Base-by-base conservation (phyloP, 1,284 basidiomycete genomes). In the Peniophora sp. region DNA sequence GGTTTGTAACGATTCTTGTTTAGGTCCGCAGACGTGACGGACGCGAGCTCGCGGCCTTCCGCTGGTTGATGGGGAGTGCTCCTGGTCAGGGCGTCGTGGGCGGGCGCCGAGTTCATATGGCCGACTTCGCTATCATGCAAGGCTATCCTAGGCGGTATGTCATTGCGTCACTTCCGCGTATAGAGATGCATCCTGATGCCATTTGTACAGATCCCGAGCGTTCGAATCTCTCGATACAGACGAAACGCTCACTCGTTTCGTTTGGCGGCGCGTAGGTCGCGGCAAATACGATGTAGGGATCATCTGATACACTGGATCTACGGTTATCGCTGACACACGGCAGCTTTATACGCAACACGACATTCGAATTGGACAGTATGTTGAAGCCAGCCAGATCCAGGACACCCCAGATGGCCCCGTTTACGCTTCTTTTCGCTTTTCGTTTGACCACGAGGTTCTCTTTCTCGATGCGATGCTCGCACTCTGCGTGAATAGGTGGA, bases 401-500 rank as follows among this genome's bases (percentile, higher is more conserved):
- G 27, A 32, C n/a, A 80, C 27, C 27, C 72, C 74, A 0, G 73
- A 85, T 36, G 85, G 85, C 0, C 75, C 27, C 47, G 72, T 78
- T 27, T 77, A 84, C 61, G 86, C 77, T 11, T 69, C 75, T 53
- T 62, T 88, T 51, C 73, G 78, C 54, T 86, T 83, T 63, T 74
- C 65, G 49, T 87, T 87, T 62, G 72, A 69, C 41, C 70, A 84
- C 50, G 78, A 79, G 52, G 58, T 67, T 36, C 74, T 88, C 48
- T 65, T 89, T 55, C 70, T 84, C 16, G 77, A 86, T 62, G 72
- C 75, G 6, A 67, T 88, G 52, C 65, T 89, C 38, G 73, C 87
- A 9, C 70, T 89, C 48, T 79, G 75, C 60, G 66, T 89, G 55
- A 87, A 87, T 65, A 75, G 85, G 53, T 89, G 84, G 84, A 66